Base-by-base conservation (phyloP, 2,329 filamentous ascomycete species). In the Neofusicoccum cordaticola region DNA sequence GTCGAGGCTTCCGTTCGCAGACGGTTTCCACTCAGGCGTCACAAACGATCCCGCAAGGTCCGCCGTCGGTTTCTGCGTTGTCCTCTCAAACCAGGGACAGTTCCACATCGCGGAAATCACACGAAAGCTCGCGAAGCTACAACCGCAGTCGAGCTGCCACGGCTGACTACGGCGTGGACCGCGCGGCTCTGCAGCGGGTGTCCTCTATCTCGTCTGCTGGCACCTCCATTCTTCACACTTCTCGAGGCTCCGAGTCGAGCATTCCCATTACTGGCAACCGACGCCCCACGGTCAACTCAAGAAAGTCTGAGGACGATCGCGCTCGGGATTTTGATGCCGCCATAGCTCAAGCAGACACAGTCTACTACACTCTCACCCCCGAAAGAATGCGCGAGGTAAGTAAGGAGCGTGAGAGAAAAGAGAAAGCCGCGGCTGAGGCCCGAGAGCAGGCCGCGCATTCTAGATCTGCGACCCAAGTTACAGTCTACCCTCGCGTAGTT, bases 291-390 rank as follows among this genome's bases (percentile, higher is more conserved):
- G 53, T 75, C 9, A 74, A 71, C 52, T 69, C 68, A 13, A 73
- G 75, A 47, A 71, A 76, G 71, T 77, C 76, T 11, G 74, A 77
- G 56, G 77, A 78, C 65, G 75, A 77, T 64, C 71, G 75, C 13
- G 69, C 73, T 62, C 75, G 76, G 12, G 79, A 83, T 66, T 83
- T 83, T 68, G 81, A 83, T 62, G 75, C 77, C 45, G 75, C 82
- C 45, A 76, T 83, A 47, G 78, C 80, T 68, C 74, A 79, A 17
- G 75, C 78, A 50, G 81, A 83, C 34, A 83, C 81, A 4, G 79
- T 83, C 22, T 83, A 83, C 69, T 82, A 80, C 70, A 83, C 81
- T 6, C 71, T 83, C 62, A 83, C 81, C 12, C 81, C 81, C 22
- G 76, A 81, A 63, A 77, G 71, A 52, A 78, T 83, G 69, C 77